phyloP scores from a whole-genome alignment of 345 rosid species.

The Bruguiera gymnorhiza region DNA sequence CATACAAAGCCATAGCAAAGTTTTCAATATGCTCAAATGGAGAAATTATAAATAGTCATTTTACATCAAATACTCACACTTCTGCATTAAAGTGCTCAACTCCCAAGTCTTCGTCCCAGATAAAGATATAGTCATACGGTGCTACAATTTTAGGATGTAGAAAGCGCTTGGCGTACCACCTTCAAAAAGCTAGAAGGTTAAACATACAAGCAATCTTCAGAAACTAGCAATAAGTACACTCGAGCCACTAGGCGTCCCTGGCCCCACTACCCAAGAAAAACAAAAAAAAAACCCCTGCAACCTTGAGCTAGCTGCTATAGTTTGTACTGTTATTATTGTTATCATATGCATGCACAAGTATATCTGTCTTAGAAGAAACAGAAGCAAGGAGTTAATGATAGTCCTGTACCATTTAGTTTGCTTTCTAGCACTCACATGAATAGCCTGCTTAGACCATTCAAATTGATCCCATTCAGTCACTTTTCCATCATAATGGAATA shows the following conservation, averaged over 20 bases:
- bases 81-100: slow-evolving; percentile 89
- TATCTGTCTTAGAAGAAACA: too few relatives aligned
- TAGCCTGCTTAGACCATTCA: slow-evolving; percentile 94
- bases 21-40: slow-evolving; percentile 7
- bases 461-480: slow-evolving; percentile 93
- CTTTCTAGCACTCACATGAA: slow-evolving; percentile 77
- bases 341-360: too few relatives aligned
- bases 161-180: slow-evolving; percentile 99
- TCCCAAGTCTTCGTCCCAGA: slow-evolving; percentile 97
- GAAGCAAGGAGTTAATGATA: background rate
- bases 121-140: slow-evolving; percentile 83
- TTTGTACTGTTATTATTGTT: too few relatives aligned
- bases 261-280: too few relatives aligned
- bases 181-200: slow-evolving; percentile 30
- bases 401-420: slow-evolving; percentile 87
- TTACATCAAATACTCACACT: slow-evolving; percentile 51
- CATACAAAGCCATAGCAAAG: background rate
- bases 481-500: slow-evolving; percentile 90
- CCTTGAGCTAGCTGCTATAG: too few relatives aligned
- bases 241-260: background rate
- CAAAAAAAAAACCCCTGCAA: too few relatives aligned
- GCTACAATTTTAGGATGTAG: slow-evolving; percentile 97
- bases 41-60: background rate
- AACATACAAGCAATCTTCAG: slow-evolving; percentile 2
- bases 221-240: background rate